Percentiles rank a stretch among this genome's conserved stretches.
phyloP scores from a whole-genome alignment of 2,329 filamentous ascomycete genomes.

The Sclerotiophoma versabilis region DNA sequence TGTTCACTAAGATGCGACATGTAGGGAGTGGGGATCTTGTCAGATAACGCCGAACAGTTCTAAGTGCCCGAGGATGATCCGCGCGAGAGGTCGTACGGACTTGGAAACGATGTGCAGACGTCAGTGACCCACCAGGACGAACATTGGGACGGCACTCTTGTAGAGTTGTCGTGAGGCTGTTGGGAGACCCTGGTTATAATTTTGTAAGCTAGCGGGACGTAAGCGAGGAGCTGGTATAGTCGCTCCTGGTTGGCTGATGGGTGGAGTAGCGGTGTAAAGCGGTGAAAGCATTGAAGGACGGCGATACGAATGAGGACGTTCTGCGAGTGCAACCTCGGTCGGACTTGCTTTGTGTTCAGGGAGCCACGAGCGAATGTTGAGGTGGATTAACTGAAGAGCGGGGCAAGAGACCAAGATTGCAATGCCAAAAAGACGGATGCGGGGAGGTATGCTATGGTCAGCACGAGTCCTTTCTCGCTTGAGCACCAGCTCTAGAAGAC shows the following conservation, averaged over 20 bases:
- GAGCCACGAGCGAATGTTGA: neutral
- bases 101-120: constrained; percentile 14
- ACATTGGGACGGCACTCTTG: neutral
- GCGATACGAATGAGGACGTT: constrained; percentile 1
- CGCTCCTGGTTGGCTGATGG: neutral
- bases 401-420: neutral
- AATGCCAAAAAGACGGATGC: neutral
- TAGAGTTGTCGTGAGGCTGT: constrained; percentile 7
- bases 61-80: constrained; percentile 12
- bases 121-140: constrained; percentile 10
- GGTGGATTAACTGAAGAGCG: neutral
- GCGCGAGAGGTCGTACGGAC: neutral
- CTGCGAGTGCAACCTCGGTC: constrained; percentile 1
- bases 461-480: neutral
- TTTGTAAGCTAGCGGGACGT: constrained; percentile 17
- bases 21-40: constrained; percentile 7
- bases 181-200: constrained; percentile 5
- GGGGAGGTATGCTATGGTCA: constrained; percentile 1
- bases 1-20: neutral
- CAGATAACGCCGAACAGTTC: constrained; percentile 15
- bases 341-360: neutral
- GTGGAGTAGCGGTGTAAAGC: constrained; percentile 16
- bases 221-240: constrained; percentile 8
- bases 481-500: neutral
- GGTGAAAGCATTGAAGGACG: constrained; percentile 11